Conservation (phyloP, 371 early-diverging fungal genomes). For the Chytridium lagenaria region DNA sequence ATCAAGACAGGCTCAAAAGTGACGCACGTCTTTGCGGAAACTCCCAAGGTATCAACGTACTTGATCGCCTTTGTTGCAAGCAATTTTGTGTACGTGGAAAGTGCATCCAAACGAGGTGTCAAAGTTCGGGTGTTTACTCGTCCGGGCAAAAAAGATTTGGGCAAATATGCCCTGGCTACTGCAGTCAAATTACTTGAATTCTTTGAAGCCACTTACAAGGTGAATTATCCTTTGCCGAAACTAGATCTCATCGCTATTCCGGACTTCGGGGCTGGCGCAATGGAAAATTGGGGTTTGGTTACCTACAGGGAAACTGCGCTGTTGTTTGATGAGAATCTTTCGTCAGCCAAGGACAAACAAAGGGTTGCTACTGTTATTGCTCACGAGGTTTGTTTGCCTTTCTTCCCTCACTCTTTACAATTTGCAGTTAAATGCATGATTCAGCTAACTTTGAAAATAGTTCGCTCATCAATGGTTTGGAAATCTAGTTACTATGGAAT, state of each 20-base stretch:
- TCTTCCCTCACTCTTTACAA: too few relatives aligned
- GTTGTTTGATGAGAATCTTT: slow-evolving; percentile 66
- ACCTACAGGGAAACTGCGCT: slow-evolving; percentile 82
- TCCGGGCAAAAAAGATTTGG: slow-evolving; percentile 33
- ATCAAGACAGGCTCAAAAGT: slow-evolving; percentile 28
- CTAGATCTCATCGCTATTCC: slow-evolving; percentile 82
- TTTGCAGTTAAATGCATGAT: too few relatives aligned
- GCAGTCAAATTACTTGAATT: slow-evolving; percentile 71
- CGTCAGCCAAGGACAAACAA: slow-evolving; percentile 68
- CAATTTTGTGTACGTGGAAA: slow-evolving; percentile 80
- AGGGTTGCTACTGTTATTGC: slow-evolving; percentile 80
- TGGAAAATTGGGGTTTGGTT: slow-evolving; percentile 89
- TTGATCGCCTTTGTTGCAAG: slow-evolving; percentile 69
- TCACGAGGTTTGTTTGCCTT: slow-evolving; percentile 57
- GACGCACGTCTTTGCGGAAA: slow-evolving; percentile 71
- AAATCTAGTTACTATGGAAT: slow-evolving; percentile 63
- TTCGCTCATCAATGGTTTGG: slow-evolving; percentile 97
- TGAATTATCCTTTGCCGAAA: slow-evolving; percentile 84
- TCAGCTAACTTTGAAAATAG: slow-evolving; percentile 53
- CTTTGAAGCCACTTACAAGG: slow-evolving; percentile 74
- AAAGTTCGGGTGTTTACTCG: slow-evolving; percentile 34
- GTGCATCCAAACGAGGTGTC: slow-evolving; percentile 54
- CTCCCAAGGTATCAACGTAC: slow-evolving; percentile 88
- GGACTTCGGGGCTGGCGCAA: slow-evolving; percentile 74
- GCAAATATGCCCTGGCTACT: slow-evolving; percentile 66